Evolutionary conservation across 176 grass and related monocot species (phyloP), one percentile per base, ranked within the genome.

Genomic region (Hordeum vulgare): DNA sequence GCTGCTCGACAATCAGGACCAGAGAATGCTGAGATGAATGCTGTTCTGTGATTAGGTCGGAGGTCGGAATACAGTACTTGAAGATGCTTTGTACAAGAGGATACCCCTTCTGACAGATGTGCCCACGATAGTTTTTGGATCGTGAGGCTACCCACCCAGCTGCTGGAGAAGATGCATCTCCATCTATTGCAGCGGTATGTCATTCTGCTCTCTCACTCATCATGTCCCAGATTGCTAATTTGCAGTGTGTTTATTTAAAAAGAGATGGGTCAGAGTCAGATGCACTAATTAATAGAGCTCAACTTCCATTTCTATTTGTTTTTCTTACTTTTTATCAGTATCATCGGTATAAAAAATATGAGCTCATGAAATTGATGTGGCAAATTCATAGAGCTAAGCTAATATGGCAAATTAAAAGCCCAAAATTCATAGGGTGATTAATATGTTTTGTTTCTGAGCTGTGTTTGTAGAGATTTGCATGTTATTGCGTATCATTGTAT

Each of bases 101-200:
- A 93, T 91, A 61, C 91, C 79, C 35, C 75, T 87, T 63, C 8
- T 96, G 21, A 93, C 88, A 23, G 94, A 96, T 56, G 41, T 44
- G 11, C 94, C 91, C 7, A 93, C 88, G 5, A 93, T 96, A 12
- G 86, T 93, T 66, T 96, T 93, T 59, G 94, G 94, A 60, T 88
- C 91, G n/a, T 74, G 91, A 96, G 85, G 94, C 93, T 54, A 96
- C 94, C 6, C 94, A 96, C 29, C 91, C 91, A 77, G 18, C 94
- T 83, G 67, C 88, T 65, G 90, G 90, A 65, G 94, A 93, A 47
- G 91, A 89, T 84, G 80, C 91, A 44, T 85, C 86, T n/a, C 83
- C 94, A 3, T 96, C 94, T 54, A 89, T 95, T 63, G 90, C 90
- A 31, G 95, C 92, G 24, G 89, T 98, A 66, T 82, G 83, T 57